Conservation (phyloP, 2,329 filamentous ascomycete genomes). For the Monosporascus sp. region DNA sequence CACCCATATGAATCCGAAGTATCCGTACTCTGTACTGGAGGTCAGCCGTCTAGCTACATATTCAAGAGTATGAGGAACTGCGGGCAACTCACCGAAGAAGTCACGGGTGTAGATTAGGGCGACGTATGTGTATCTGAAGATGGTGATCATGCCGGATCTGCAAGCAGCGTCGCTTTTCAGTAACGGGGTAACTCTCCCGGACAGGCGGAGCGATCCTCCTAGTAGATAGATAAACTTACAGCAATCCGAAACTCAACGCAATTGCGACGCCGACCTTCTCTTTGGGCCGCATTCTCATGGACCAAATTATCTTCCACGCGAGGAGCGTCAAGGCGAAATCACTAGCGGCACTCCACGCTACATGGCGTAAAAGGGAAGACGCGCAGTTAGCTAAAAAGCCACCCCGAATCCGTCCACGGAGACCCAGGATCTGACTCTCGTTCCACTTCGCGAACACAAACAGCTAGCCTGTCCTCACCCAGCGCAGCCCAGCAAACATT, state of each 20-base stretch:
- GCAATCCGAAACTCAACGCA: slow-evolving; percentile 4
- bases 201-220: not conserved
- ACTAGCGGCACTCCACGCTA: slow-evolving; percentile 4
- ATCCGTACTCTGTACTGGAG: not conserved
- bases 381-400: not conserved
- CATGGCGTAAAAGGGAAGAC: not conserved
- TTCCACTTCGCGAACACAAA: not conserved
- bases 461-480: too few species aligned
- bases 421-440: not conserved
- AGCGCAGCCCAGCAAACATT: too few species aligned
- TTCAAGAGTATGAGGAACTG: not conserved
- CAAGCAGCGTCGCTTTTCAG: not conserved
- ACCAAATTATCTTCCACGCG: slow-evolving; percentile 5
- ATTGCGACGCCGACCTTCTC: slow-evolving; percentile 5
- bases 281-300: slow-evolving; percentile 1
- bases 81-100: slow-evolving; percentile 3
- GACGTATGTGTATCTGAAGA: slow-evolving; percentile 4
- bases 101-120: not conserved
- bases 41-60: not conserved
- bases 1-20: slow-evolving; percentile 2
- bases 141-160: slow-evolving; percentile 3
- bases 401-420: not conserved
- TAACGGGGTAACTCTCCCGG: not conserved
- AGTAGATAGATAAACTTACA: not conserved
- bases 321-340: slow-evolving; percentile 4